These are phyloP conservation scores for Nakaseomyces kungkrabaensis DNA, from an alignment of 1,139 yeast genomes.

Conservation along the genomic window DNA sequence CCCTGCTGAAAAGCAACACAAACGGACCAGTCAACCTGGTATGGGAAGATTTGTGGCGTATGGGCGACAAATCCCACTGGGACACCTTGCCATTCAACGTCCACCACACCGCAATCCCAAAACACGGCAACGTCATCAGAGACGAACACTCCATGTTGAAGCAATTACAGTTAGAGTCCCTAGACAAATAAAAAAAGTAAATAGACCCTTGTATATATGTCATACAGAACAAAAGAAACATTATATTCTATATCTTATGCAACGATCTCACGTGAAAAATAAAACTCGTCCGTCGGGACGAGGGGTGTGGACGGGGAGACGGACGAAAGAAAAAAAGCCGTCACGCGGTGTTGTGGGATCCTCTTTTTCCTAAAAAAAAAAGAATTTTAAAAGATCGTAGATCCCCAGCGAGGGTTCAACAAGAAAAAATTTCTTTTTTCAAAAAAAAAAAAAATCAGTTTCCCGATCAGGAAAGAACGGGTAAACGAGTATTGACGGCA, in stretches of 20 bases:
- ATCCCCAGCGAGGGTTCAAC: no score
- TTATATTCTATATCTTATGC: no score
- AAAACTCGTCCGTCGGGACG: no score
- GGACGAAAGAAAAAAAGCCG: not conserved
- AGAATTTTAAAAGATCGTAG: no score
- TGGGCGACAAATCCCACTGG: constrained; percentile 45
- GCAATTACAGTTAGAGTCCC: not conserved
- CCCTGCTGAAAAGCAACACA: constrained; percentile 44
- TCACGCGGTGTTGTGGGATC: not conserved
- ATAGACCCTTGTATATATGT: not conserved
- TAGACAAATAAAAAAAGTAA: no score
- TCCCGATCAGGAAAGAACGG: not conserved
- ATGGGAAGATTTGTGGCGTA: constrained; percentile 86
- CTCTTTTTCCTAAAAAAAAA: no score
- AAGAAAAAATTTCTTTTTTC: not conserved
- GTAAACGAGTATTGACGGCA: not conserved
- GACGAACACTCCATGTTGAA: constrained; percentile 23
- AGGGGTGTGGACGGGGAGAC: no score
- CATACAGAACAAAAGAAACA: no score
- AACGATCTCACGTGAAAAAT: no score
- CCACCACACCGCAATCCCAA: constrained; percentile 18
- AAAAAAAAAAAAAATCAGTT: not conserved
- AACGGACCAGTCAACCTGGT: constrained; percentile 31
- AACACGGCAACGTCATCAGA: constrained; percentile 22
- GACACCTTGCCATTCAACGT: constrained; percentile 17